Evolutionary conservation across 495 filamentous ascomycete genomes (phyloP).

Genomic region (Aspergillus sclerotiicarbonarius): DNA sequence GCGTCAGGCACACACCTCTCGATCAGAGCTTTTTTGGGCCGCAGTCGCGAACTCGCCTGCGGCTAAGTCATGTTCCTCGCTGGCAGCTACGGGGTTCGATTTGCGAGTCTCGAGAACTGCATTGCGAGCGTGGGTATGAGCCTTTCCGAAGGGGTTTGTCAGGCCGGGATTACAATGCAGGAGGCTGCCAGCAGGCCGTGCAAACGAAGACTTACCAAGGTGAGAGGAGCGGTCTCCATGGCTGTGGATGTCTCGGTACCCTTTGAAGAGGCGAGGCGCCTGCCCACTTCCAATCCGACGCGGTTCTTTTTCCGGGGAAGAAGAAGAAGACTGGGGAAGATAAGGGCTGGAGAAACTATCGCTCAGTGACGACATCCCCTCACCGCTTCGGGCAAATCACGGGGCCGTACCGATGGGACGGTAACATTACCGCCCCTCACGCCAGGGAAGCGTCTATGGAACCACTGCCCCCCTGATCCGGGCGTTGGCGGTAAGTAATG

Average conservation of each 20-base stretch:
- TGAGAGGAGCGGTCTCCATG: constrained; percentile 64
- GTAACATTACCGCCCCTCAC: constrained; percentile 10
- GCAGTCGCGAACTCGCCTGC: constrained; percentile 88
- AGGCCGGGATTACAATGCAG: constrained; percentile 15
- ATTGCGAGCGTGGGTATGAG: constrained; percentile 81
- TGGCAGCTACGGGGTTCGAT: constrained; percentile 73
- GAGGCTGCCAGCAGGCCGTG: constrained; percentile 1
- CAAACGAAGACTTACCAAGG: constrained; percentile 41
- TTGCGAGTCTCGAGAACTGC: constrained; percentile 76
- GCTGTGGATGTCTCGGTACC: not conserved
- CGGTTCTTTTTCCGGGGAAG: not conserved
- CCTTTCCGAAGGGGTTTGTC: constrained; percentile 48
- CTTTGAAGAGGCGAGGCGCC: not conserved
- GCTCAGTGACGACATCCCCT: constrained; percentile 10
- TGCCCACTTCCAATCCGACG: not conserved
- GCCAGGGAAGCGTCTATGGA: too few species aligned
- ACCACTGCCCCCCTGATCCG: not conserved
- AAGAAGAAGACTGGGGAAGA: not conserved
- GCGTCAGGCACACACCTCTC: constrained; percentile 54
- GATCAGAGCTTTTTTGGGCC: constrained; percentile 67
- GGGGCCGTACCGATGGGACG: constrained; percentile 6
- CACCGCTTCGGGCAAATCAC: constrained; percentile 8
- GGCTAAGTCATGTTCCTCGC: constrained; percentile 83
- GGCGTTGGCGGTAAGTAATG: not conserved
- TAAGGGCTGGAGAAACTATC: not conserved